A percentile compares a stretch with the other conserved stretches of the same genome.
phyloP scores from a whole-genome alignment of 192 early-diverging fungal genomes.

The Geranomyces variabilis region DNA sequence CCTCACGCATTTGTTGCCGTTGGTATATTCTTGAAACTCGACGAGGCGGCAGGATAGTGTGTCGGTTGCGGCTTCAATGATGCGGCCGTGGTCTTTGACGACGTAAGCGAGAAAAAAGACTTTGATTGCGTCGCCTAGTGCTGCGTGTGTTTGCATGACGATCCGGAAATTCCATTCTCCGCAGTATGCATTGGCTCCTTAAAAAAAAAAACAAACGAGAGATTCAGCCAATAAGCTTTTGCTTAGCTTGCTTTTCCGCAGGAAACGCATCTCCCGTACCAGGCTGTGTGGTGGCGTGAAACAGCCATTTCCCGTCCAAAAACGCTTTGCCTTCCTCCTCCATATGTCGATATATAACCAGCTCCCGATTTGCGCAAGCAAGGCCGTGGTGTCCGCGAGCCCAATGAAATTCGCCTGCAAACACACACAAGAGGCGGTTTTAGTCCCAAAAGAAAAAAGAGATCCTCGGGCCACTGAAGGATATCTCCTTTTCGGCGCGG shows the following conservation, averaged over 20 bases:
- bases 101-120: background rate
- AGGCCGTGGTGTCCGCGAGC: too few relatives aligned
- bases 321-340: constrained; percentile 3
- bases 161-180: background rate
- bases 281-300: background rate
- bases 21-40: background rate
- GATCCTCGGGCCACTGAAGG: background rate
- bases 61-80: background rate
- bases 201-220: background rate
- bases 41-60: background rate
- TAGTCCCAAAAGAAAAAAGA: background rate
- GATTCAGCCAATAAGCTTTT: background rate
- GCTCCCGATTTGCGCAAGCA: background rate
- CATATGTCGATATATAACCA: background rate
- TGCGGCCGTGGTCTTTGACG: background rate
- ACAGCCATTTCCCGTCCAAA: background rate
- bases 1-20: background rate
- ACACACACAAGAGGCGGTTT: too few relatives aligned
- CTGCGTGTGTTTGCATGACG: background rate
- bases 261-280: background rate
- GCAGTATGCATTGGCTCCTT: background rate
- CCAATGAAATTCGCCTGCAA: too few relatives aligned
- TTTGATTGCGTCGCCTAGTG: background rate
- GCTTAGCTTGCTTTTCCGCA: background rate
- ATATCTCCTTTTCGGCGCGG: background rate